phyloP scores from a whole-genome alignment of 371 early-diverging fungal species.

The Mortierella sp. region DNA sequence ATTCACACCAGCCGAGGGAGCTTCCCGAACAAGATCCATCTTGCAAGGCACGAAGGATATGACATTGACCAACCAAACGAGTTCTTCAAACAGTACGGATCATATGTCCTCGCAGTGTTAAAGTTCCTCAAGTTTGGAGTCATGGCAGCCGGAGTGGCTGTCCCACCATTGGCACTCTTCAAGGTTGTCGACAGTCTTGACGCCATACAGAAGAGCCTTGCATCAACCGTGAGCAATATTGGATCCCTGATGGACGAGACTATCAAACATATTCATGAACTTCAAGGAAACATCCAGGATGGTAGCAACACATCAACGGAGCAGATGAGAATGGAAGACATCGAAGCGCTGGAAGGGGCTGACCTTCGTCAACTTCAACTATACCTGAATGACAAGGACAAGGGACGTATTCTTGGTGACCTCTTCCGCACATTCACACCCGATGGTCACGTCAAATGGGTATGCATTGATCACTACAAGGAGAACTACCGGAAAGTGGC shows the following conservation, averaged over 20 bases:
- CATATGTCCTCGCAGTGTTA: constrained; percentile 14
- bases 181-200: constrained; percentile 3
- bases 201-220: constrained; percentile 4
- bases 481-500: constrained; percentile 7
- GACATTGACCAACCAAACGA: constrained; percentile 16
- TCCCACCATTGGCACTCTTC: constrained; percentile 9
- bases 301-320: no score
- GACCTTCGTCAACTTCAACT: constrained; percentile 9
- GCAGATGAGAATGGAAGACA: neutral
- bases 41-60: constrained; percentile 29
- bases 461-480: constrained; percentile 15
- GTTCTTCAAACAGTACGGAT: constrained; percentile 16
- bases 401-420: constrained; percentile 4
- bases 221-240: constrained; percentile 18
- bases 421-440: constrained; percentile 13
- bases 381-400: constrained; percentile 12
- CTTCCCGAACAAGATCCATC: constrained; percentile 17
- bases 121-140: constrained; percentile 17
- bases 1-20: constrained; percentile 1
- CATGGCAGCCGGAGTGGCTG: constrained; percentile 4
- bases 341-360: constrained; percentile 23
- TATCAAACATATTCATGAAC: neutral
- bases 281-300: no score
- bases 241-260: constrained; percentile 9
- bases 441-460: constrained; percentile 24